Evolutionary conservation across 805 yeast genomes (phyloP).

Genomic region (Candida multigemmis): DNA sequence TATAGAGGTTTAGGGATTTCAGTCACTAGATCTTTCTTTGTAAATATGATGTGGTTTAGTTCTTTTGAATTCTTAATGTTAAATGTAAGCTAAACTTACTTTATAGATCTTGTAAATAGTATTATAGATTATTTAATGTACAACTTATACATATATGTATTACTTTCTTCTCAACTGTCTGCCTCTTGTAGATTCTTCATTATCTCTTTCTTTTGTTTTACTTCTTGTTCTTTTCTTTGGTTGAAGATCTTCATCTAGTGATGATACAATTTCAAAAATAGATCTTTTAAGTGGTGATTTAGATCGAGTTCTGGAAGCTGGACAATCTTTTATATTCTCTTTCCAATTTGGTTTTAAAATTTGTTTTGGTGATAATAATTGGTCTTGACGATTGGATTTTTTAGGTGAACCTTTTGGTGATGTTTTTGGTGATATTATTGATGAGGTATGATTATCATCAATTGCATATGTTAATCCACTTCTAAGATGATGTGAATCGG

Average conservation of each 20-base stretch:
- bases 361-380: neutral
- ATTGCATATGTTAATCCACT: slow-evolving; percentile 16
- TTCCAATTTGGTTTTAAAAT: neutral
- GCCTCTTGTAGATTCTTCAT: slow-evolving; percentile 1
- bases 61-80: slow-evolving; percentile 62
- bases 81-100: slow-evolving; percentile 27
- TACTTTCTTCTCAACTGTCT: neutral
- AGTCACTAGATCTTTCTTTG: slow-evolving; percentile 58
- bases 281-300: slow-evolving; percentile 24
- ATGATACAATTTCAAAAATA: slow-evolving; percentile 8
- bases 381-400: slow-evolving; percentile 1
- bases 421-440: slow-evolving; percentile 1
- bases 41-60: slow-evolving; percentile 70
- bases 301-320: slow-evolving; percentile 23
- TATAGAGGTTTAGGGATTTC: slow-evolving; percentile 78
- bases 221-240: slow-evolving; percentile 8
- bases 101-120: slow-evolving; percentile 2
- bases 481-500: slow-evolving; percentile 13
- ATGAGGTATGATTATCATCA: no score
- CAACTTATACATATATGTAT: neutral
- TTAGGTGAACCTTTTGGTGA: slow-evolving; percentile 1
- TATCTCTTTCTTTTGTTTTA: slow-evolving; percentile 6
- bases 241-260: slow-evolving; percentile 2
- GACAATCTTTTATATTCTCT: slow-evolving; percentile 8
- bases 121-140: slow-evolving; percentile 1